A percentile compares a stretch with the other conserved stretches of the same genome.
Conservation (phyloP, 345 rosid genomes). For the Isatis tinctoria region DNA sequence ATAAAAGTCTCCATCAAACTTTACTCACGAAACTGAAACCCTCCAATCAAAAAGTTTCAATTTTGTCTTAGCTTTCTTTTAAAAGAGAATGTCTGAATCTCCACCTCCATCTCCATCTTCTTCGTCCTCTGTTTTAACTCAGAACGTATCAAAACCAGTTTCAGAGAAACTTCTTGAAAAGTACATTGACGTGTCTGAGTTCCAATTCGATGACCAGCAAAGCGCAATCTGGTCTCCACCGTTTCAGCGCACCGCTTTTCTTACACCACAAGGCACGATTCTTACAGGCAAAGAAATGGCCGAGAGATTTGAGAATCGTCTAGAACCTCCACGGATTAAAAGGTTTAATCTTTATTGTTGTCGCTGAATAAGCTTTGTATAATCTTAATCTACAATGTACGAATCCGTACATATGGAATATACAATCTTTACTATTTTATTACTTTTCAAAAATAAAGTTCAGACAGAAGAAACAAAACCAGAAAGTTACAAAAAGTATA, state of each 20-base stretch:
- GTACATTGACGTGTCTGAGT: constrained; percentile 59
- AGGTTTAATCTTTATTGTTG: constrained; percentile 23
- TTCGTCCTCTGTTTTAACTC: constrained; percentile 32
- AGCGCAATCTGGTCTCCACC: constrained; percentile 88
- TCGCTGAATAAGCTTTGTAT: background rate
- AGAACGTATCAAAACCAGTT: constrained; percentile 51
- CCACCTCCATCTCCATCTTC: constrained; percentile 20
- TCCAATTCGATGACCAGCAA: constrained; percentile 49
- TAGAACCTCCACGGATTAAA: constrained; percentile 33
- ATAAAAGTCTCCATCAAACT: constrained; percentile 22
- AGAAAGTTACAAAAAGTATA: background rate
- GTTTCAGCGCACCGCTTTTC: constrained; percentile 47
- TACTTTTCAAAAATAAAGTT: background rate
- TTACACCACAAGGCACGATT: constrained; percentile 54
- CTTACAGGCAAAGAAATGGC: constrained; percentile 58
- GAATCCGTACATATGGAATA: background rate
- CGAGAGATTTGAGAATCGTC: constrained; percentile 35
- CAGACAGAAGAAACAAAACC: background rate
- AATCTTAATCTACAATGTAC: constrained; percentile 18
- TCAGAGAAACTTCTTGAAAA: constrained; percentile 59
- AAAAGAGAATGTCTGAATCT: constrained; percentile 34
- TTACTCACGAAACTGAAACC: background rate
- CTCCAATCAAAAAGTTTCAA: background rate
- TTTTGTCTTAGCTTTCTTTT: background rate
- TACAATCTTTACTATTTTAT: background rate